Evolutionary conservation across 2,329 filamentous ascomycete genomes (phyloP).

Genomic region (Botrytis squamosa): DNA sequence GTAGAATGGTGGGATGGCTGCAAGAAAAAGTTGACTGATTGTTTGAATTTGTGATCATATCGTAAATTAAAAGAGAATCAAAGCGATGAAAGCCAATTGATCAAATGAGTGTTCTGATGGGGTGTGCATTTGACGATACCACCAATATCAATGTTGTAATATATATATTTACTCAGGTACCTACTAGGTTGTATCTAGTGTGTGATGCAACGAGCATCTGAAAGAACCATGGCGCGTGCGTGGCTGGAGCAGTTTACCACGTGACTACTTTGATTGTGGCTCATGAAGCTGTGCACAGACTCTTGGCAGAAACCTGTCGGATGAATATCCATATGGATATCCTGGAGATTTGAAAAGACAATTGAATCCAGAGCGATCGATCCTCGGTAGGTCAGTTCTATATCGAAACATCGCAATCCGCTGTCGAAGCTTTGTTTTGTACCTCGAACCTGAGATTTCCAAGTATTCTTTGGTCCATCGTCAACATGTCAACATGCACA

Average conservation of each 20-base stretch:
- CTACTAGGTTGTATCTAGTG: neutral
- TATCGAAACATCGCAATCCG: neutral
- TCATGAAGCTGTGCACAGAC: neutral
- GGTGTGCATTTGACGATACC: too few relatives aligned
- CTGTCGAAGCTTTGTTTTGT: neutral
- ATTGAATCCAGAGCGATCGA: neutral
- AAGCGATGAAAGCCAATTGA: neutral
- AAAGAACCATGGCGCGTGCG: neutral
- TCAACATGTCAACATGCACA: neutral
- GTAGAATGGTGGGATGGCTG: neutral
- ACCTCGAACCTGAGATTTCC: neutral
- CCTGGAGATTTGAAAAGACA: neutral
- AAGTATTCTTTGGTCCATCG: neutral
- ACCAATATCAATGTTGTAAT: neutral
- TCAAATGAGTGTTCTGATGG: neutral
- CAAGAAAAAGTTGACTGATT: neutral
- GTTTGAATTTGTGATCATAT: neutral
- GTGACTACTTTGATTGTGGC: neutral
- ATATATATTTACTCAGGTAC: neutral
- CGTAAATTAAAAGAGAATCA: neutral
- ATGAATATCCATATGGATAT: neutral
- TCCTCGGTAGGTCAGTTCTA: neutral
- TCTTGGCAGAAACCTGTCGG: neutral
- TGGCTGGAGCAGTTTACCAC: neutral
- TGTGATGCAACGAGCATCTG: neutral